Evolutionary conservation across 257 asterid genomes (phyloP), one percentile per base, ranked within the genome.

Genomic region (Apocynum venetum): DNA sequence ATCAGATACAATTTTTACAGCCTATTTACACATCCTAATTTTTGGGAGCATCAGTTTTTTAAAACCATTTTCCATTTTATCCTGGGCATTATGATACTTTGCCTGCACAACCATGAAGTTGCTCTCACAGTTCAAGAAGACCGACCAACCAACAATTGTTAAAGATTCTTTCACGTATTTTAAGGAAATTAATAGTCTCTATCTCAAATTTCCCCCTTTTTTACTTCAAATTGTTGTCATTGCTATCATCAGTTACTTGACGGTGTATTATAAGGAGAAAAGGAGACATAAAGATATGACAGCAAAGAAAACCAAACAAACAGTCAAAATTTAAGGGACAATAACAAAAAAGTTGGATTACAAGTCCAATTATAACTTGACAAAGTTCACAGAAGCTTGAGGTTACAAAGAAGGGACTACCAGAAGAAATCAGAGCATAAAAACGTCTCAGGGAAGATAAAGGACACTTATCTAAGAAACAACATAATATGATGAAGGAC

Each of bases 321-420:
- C 15, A 3, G 15, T 31, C 41, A 9, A 25, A 60, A 40, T 51
- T 36, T 66, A 14, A 40, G 71, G 31, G 48, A 40, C 49, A 66
- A 40, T 7, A 65, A 15, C 71, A 60, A 44, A 11, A 43, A 57
- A 73, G 49, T 57, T 74, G 52, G 74, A 8, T 71, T 52, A 25
- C 74, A 65, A 65, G 20, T 66, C 25, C 31, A 15, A 36, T 66
- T 40, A 66, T 66, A 66, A 77, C 47, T 66, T 55, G 52, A 13
- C 55, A 53, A 8, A 43, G 70, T 77, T 53, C 70, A 77, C 20
- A 47, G 52, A 77, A 53, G 59, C 48, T 68, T 71, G 1, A 44
- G 38, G 70, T 56, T 69, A 68, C 76, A 68, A 17, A 44, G 8
- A 77, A 67, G 44, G 56, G 25, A 53, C 36, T 51, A 15, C 43